These are phyloP conservation scores for Mrakia blollopis DNA, from an alignment of 768 basidiomycete species.

Conservation along the genomic window DNA sequence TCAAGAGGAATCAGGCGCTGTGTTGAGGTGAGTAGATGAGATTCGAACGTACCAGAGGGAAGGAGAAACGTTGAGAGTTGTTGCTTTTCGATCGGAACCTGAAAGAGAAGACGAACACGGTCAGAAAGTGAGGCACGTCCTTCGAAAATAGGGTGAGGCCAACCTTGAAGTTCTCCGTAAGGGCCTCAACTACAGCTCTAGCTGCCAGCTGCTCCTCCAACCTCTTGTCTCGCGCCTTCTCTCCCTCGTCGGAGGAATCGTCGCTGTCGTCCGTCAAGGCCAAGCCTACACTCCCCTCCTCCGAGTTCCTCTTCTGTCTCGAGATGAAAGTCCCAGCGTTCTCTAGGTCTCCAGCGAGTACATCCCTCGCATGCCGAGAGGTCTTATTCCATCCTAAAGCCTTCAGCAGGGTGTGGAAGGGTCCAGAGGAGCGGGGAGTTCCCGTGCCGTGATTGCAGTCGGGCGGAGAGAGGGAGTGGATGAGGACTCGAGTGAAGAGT, in stretches of 20 bases:
- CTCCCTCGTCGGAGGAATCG: not conserved
- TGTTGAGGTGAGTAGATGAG: not conserved
- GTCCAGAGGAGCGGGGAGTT: not conserved
- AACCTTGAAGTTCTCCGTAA: constrained; percentile 18
- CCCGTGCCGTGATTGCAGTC: not conserved
- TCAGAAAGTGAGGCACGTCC: too few relatives aligned
- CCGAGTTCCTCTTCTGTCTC: not conserved
- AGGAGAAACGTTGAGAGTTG: constrained; percentile 28
- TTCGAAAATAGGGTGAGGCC: not conserved
- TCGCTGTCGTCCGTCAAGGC: constrained; percentile 5
- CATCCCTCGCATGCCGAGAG: constrained; percentile 22
- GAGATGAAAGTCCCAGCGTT: constrained; percentile 21
- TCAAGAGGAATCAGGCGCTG: too few relatives aligned
- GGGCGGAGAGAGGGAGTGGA: constrained; percentile 26
- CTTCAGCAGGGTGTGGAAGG: constrained; percentile 4
- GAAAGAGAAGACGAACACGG: not conserved
- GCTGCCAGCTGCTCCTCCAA: constrained; percentile 32
- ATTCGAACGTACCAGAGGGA: constrained; percentile 3
- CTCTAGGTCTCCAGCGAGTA: constrained; percentile 26
- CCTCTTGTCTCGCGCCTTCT: not conserved
- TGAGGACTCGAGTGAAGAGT: constrained; percentile 22
- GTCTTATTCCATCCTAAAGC: constrained; percentile 11
- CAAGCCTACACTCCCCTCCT: not conserved
- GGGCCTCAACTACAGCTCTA: constrained; percentile 23
- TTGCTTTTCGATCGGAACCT: constrained; percentile 25